Base-by-base conservation (phyloP, 202 grass and related monocot species). In the Alloteropsis angusta region DNA sequence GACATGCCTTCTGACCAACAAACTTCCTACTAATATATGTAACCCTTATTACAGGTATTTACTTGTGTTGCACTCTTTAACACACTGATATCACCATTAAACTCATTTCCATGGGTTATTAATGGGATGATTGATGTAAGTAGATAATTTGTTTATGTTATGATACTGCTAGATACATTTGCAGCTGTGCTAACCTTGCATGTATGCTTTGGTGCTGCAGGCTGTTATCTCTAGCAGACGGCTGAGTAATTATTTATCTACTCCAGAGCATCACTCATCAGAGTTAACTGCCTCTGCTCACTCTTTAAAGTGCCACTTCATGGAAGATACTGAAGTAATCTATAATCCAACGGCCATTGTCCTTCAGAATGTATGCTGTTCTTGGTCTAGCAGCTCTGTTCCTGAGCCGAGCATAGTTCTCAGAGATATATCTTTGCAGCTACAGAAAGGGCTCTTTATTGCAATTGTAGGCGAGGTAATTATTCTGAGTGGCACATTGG, bases 71-170 rank as follows among this genome's bases (percentile, higher is more conserved):
- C 95, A 59, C 87, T 97, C 60, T 97, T 97, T 58, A 97, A 97
- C 75, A 97, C 87, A 79, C 83, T 97, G 60, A 97, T 97, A 80
- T 88, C 95, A 12, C 95, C 95, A 16, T 86, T 97, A 67, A 97
- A 97, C 87, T 94, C 95, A 62, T 92, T 97, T 46, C 95, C 95
- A 80, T 97, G 95, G 91, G 89, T 94, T 85, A 97, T 97, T 70
- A 97, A 97, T 70, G 95, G 95, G 68, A 85, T 97, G 85, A 97
- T 97, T 87, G 95, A 94, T 85, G 95, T 97, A 94, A 86, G 89
- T 88, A 43, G 22, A 48, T 81, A 22, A 34, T 64, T 22, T 6
- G n/a, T 38, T 58, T 87, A 50, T 60, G 22, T 26, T 50, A 76
- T 77, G 71, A 32, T 50, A 58, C 37, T 52, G 63, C 42, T 62